A percentile compares a stretch with the other conserved stretches of the same genome.
phyloP scores from a whole-genome alignment of 495 filamentous ascomycete species.

The Aspergillus coremiiformis region DNA sequence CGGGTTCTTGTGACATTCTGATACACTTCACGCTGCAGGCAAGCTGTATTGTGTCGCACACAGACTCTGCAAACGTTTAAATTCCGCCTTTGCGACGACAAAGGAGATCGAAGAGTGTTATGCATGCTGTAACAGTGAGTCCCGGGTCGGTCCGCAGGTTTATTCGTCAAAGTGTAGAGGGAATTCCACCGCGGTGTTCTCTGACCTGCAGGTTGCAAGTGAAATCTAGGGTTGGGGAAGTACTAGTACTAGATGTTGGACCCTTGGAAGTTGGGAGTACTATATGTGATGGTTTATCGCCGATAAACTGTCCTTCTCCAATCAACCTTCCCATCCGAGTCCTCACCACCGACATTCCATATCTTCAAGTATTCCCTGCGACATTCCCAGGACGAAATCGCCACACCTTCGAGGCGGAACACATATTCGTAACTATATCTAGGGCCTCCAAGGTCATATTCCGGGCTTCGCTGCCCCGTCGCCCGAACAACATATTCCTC shows the following conservation, averaged over 20 bases:
- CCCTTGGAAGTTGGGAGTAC: too few relatives aligned
- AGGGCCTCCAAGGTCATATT: background rate
- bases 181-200: background rate
- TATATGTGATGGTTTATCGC: too few relatives aligned
- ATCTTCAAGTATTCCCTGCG: background rate
- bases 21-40: too few relatives aligned
- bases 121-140: background rate
- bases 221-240: background rate
- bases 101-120: background rate
- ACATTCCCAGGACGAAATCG: conserved; percentile 25
- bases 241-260: too few relatives aligned
- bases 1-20: background rate
- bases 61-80: too few relatives aligned
- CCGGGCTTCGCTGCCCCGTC: background rate
- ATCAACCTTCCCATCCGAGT: background rate
- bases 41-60: too few relatives aligned
- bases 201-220: background rate
- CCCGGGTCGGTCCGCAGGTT: background rate
- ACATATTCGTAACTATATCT: conserved; percentile 13
- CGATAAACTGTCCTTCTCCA: background rate
- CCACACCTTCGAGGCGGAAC: conserved; percentile 30
- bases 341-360: background rate
- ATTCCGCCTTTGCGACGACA: background rate
- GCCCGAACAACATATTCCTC: conserved; percentile 5
- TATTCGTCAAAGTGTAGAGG: background rate